Percentiles rank a stretch among this genome's conserved stretches.
These are phyloP conservation scores for Vinca major DNA, from an alignment of 305 asterid species.

Conservation along the genomic window DNA sequence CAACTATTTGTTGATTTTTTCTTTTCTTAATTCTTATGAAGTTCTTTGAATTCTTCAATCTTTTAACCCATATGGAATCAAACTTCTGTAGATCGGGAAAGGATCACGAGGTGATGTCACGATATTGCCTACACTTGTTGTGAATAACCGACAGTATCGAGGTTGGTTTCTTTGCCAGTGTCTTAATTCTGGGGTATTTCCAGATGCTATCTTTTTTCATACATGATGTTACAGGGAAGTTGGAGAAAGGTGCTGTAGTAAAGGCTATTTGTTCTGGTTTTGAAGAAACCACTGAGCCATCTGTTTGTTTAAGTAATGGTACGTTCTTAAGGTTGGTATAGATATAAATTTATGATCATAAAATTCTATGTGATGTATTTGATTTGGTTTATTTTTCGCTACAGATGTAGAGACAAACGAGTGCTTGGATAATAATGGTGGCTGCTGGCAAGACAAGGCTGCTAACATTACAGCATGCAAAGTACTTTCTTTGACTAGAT, in stretches of 20 bases:
- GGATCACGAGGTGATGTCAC: slow-evolving; percentile 99
- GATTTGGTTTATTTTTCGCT: slow-evolving; percentile 17
- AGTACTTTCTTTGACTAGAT: slow-evolving; percentile 32
- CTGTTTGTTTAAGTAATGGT: slow-evolving; percentile 91
- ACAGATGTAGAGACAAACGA: slow-evolving; percentile 92
- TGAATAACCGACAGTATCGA: slow-evolving; percentile 89
- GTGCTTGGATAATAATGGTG: slow-evolving; percentile 86
- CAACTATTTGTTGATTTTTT: not conserved
- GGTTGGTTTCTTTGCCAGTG: slow-evolving; percentile 36
- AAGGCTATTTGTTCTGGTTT: slow-evolving; percentile 93
- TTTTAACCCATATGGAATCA: slow-evolving; percentile 11
- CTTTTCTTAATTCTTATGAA: not conserved
- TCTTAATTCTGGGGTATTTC: not conserved
- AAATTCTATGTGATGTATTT: slow-evolving; percentile 3
- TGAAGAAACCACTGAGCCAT: slow-evolving; percentile 95
- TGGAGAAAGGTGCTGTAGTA: slow-evolving; percentile 85
- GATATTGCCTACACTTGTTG: slow-evolving; percentile 91
- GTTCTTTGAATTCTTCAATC: not conserved
- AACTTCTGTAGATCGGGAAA: slow-evolving; percentile 66
- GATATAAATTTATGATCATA: slow-evolving; percentile 9
- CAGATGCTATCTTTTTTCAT: slow-evolving; percentile 15
- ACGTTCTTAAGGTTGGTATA: slow-evolving; percentile 21
- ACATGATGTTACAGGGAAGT: slow-evolving; percentile 53
- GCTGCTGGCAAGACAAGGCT: slow-evolving; percentile 80
- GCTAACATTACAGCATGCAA: slow-evolving; percentile 89